Conservation (phyloP, 176 grass and related monocot species). For the Oropetium thomaeum region DNA sequence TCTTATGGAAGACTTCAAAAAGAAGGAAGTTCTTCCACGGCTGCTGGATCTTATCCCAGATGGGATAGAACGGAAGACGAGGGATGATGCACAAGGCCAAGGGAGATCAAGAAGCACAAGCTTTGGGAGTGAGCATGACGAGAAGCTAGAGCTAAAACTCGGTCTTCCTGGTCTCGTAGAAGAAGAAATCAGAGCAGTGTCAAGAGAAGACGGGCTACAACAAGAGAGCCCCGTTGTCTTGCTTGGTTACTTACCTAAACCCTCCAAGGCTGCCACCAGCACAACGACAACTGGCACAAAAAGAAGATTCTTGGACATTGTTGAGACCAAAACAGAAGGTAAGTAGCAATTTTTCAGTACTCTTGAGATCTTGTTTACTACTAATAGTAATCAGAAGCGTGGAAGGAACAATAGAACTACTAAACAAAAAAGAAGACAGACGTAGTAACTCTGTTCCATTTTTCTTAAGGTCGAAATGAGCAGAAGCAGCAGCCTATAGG, state of each 20-base stretch:
- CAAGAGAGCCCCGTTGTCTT: constrained; percentile 48
- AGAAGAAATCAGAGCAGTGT: constrained; percentile 8
- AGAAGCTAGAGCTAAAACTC: constrained; percentile 77
- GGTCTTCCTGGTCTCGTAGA: constrained; percentile 61
- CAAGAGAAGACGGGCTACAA: constrained; percentile 28
- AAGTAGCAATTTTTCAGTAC: constrained; percentile 19
- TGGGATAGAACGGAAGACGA: constrained; percentile 54
- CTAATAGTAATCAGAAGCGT: neutral
- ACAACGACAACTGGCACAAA: constrained; percentile 49
- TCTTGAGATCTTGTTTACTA: constrained; percentile 27
- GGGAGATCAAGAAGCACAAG: constrained; percentile 24
- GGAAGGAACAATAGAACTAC: constrained; percentile 22
- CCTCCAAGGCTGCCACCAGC: constrained; percentile 21
- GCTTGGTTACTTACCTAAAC: constrained; percentile 47
- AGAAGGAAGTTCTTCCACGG: constrained; percentile 38
- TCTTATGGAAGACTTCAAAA: constrained; percentile 58
- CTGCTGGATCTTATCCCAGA: constrained; percentile 82
- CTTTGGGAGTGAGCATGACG: constrained; percentile 53
- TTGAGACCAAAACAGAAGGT: constrained; percentile 61
- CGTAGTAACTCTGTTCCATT: neutral
- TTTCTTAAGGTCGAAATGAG: constrained; percentile 49
- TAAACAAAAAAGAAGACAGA: neutral
- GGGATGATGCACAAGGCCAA: constrained; percentile 13
- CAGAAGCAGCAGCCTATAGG: constrained; percentile 48
- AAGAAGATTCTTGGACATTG: constrained; percentile 55